phyloP scores from a whole-genome alignment of 108 stramenopile genomes.

The Poteriospumella lacustris region DNA sequence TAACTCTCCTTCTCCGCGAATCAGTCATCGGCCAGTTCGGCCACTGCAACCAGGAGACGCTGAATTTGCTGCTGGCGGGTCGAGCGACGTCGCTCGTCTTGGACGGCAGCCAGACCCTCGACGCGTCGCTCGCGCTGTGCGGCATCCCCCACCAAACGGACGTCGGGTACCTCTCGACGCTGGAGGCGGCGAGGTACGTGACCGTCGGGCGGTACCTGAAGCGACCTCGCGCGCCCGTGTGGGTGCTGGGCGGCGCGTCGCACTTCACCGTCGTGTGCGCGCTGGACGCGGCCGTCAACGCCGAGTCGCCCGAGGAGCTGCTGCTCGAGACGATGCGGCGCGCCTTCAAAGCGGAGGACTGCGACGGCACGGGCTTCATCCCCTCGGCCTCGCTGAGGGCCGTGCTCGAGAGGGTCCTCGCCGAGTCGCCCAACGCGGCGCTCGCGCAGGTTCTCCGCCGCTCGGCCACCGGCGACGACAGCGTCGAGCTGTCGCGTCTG shows the following conservation, averaged over 20 bases:
- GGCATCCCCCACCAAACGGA: not conserved
- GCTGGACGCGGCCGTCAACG: not conserved
- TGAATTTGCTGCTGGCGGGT: not conserved
- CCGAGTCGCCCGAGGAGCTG: not conserved
- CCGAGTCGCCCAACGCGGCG: no score
- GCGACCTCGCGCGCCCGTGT: not conserved
- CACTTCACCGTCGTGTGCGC: conserved; percentile 11
- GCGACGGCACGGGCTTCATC: not conserved
- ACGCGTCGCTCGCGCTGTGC: not conserved
- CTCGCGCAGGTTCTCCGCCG: no score
- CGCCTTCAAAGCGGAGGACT: not conserved
- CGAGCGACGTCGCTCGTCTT: not conserved
- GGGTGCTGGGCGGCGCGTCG: conserved; percentile 11
- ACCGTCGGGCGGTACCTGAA: not conserved
- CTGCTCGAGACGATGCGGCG: not conserved
- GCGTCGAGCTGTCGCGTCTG: not conserved
- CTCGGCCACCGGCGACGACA: no score
- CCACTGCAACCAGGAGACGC: not conserved
- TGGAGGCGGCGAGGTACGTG: not conserved
- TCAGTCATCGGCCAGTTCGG: conserved; percentile 18
- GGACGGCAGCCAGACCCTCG: not conserved
- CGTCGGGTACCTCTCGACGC: not conserved
- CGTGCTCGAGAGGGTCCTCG: no score
- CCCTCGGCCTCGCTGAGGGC: not conserved
- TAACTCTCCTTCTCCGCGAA: no score